phyloP scores from a whole-genome alignment of 2,329 filamentous ascomycete genomes.

The Ophiostoma pallidulum region DNA sequence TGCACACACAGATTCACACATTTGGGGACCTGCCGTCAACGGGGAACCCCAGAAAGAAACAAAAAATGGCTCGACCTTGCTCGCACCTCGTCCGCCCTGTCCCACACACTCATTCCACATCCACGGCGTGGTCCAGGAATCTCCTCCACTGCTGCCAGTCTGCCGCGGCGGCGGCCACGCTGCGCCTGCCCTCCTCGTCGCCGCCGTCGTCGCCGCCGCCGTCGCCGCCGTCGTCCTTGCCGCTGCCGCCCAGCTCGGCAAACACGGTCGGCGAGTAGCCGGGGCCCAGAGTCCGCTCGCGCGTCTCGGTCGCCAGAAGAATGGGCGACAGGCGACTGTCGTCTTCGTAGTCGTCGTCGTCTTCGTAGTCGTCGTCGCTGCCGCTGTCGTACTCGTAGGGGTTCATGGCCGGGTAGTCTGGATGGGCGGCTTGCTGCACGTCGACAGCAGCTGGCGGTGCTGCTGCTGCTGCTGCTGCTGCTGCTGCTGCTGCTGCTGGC shows the following conservation, averaged over 20 bases:
- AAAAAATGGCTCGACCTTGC: too few species aligned
- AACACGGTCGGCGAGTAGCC: conserved; percentile 7
- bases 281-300: too few species aligned
- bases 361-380: conserved; percentile 6
- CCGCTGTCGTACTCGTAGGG: conserved; percentile 20
- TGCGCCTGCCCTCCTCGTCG: too few species aligned
- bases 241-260: conserved; percentile 9
- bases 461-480: background rate
- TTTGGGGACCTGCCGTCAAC: too few species aligned
- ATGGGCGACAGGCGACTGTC: background rate
- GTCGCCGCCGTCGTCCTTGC: background rate
- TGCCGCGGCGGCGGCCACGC: too few species aligned
- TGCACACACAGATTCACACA: too few species aligned
- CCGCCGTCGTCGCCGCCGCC: too few species aligned
- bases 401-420: conserved; percentile 23
- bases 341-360: background rate
- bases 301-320: too few species aligned
- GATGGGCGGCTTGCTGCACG: background rate
- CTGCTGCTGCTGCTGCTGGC: background rate
- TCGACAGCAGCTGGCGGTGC: background rate
- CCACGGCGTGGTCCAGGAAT: background rate
- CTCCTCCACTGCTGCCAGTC: background rate
- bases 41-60: too few species aligned
- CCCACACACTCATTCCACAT: background rate
- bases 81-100: too few species aligned